A percentile compares a stretch with the other conserved stretches of the same genome.
Conservation (phyloP, 2,329 filamentous ascomycete species). For the Fusarium sambucinum region DNA sequence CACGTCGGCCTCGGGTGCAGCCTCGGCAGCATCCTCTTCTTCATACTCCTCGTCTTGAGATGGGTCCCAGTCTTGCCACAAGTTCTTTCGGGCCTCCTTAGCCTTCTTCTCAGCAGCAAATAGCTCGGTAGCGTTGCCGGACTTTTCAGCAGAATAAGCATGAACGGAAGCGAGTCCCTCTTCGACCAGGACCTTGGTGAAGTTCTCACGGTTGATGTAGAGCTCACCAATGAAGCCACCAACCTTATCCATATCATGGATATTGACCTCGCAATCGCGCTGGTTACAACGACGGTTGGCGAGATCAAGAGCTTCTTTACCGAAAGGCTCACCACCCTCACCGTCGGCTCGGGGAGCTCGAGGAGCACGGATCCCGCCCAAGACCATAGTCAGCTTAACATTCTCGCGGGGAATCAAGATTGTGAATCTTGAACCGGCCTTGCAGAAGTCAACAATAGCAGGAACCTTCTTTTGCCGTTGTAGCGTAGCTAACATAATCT, state of each 20-base stretch:
- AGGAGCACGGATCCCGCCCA: constrained; percentile 92
- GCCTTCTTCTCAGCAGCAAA: constrained; percentile 88
- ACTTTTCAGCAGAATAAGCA: constrained; percentile 94
- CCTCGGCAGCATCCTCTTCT: constrained; percentile 65
- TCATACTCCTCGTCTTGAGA: constrained; percentile 79
- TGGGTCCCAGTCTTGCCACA: constrained; percentile 97
- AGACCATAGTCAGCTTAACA: constrained; percentile 92
- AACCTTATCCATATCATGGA: constrained; percentile 94
- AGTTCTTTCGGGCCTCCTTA: constrained; percentile 86
- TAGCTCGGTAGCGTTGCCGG: constrained; percentile 87
- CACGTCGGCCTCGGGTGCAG: constrained; percentile 62
- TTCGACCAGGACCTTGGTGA: constrained; percentile 91
- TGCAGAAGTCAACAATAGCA: constrained; percentile 95
- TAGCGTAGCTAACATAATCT: constrained; percentile 88
- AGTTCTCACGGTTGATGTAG: constrained; percentile 94
- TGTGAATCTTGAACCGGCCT: constrained; percentile 95
- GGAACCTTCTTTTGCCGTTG: constrained; percentile 93
- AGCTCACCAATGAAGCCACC: constrained; percentile 97
- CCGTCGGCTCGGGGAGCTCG: constrained; percentile 82
- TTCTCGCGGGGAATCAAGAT: constrained; percentile 92
- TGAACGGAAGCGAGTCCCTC: constrained; percentile 95
- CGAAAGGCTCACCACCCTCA: constrained; percentile 89
- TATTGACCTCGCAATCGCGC: constrained; percentile 94
- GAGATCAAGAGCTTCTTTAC: constrained; percentile 92
- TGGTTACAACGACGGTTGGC: constrained; percentile 90